Evolutionary conservation across 2,329 filamentous ascomycete species (phyloP).

Genomic region (Neoarthrinium moseri): DNA sequence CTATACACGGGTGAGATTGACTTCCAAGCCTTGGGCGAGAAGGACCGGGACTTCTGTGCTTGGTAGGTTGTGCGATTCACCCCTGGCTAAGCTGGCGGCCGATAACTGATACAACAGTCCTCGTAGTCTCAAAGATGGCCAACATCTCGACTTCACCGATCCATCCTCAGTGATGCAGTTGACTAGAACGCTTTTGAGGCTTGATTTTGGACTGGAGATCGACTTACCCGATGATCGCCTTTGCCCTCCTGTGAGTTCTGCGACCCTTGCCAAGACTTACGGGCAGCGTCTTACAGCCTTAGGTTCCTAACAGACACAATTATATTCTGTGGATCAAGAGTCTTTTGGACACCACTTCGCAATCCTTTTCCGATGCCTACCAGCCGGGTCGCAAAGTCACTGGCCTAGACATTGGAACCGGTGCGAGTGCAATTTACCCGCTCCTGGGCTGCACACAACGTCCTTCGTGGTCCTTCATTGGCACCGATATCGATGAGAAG

Average conservation of each 20-base stretch:
- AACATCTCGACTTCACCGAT: slow-evolving; percentile 72
- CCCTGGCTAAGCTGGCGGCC: too few species aligned
- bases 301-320: slow-evolving; percentile 71
- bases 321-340: slow-evolving; percentile 89
- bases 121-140: neutral
- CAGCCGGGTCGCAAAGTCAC: slow-evolving; percentile 47
- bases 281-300: too few species aligned
- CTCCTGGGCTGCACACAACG: slow-evolving; percentile 72
- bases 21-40: slow-evolving; percentile 21
- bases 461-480: slow-evolving; percentile 68
- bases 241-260: slow-evolving; percentile 74
- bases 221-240: slow-evolving; percentile 75
- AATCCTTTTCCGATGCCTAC: slow-evolving; percentile 39
- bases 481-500: slow-evolving; percentile 75
- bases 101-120: slow-evolving; percentile 20
- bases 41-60: slow-evolving; percentile 21
- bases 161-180: slow-evolving; percentile 75
- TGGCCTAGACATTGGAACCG: slow-evolving; percentile 86
- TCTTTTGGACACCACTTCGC: slow-evolving; percentile 71
- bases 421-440: slow-evolving; percentile 88
- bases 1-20: slow-evolving; percentile 24
- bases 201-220: slow-evolving; percentile 72
- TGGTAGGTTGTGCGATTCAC: slow-evolving; percentile 9
- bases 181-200: slow-evolving; percentile 73
- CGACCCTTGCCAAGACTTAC: too few species aligned